These are phyloP conservation scores for Cercospora berteroae DNA, from an alignment of 2,329 filamentous ascomycete species.

Conservation along the genomic window DNA sequence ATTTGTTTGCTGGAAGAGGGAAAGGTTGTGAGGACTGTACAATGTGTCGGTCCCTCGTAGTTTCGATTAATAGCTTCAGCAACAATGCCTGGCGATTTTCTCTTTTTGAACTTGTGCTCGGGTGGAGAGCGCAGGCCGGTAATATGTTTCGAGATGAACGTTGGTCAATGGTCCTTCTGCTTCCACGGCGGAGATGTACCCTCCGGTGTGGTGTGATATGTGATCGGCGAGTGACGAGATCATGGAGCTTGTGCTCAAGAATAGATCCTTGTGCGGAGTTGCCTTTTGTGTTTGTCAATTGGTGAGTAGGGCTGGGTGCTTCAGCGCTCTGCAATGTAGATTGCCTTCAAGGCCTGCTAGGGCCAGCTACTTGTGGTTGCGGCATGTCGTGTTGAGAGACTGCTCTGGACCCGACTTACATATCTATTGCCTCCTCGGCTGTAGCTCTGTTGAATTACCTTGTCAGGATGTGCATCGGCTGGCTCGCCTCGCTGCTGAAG, in stretches of 20 bases:
- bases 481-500: background rate
- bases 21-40: too few species aligned
- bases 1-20: too few species aligned
- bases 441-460: background rate
- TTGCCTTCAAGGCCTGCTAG: too few species aligned
- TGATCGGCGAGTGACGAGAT: background rate
- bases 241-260: background rate
- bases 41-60: too few species aligned
- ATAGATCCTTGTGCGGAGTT: background rate
- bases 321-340: too few species aligned
- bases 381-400: too few species aligned
- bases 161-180: background rate
- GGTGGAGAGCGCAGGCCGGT: background rate
- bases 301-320: too few species aligned
- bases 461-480: background rate
- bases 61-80: too few species aligned
- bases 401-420: background rate
- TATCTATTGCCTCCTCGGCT: background rate
- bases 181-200: background rate
- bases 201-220: background rate
- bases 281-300: too few species aligned
- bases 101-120: too few species aligned
- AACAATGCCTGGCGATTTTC: too few species aligned
- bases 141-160: background rate
- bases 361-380: too few species aligned